A percentile compares a stretch with the other conserved stretches of the same genome.
These are phyloP conservation scores for Hanseniaspora lachancei DNA, from an alignment of 805 yeast genomes.

Conservation along the genomic window DNA sequence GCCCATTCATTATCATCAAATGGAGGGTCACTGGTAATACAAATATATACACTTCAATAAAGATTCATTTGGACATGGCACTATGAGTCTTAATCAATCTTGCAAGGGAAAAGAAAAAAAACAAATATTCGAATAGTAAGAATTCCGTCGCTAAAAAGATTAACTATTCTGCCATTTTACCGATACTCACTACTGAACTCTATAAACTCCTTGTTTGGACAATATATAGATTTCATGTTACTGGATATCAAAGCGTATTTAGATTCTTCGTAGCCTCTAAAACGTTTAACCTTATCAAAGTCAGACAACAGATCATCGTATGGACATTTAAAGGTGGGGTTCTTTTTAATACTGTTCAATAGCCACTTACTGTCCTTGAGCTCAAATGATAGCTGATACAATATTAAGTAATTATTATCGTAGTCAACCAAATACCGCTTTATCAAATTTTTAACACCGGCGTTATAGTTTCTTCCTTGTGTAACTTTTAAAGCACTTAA, in stretches of 20 bases:
- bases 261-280: neutral
- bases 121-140: neutral
- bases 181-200: neutral
- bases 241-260: neutral
- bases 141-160: neutral
- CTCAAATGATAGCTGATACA: neutral
- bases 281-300: neutral
- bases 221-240: neutral
- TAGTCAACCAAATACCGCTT: neutral
- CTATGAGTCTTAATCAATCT: neutral
- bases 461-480: neutral
- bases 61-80: neutral
- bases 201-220: neutral
- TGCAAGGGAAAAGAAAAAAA: neutral
- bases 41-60: too few species aligned
- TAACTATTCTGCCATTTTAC: neutral
- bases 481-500: neutral
- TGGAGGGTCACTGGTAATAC: neutral
- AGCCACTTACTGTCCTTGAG: constrained; percentile 8
- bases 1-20: neutral
- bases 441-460: neutral
- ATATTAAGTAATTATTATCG: neutral
- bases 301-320: neutral
- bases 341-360: constrained; percentile 2
- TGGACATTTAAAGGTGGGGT: neutral